phyloP scores from a whole-genome alignment of 192 early-diverging fungal species.

The Podila horticola region DNA sequence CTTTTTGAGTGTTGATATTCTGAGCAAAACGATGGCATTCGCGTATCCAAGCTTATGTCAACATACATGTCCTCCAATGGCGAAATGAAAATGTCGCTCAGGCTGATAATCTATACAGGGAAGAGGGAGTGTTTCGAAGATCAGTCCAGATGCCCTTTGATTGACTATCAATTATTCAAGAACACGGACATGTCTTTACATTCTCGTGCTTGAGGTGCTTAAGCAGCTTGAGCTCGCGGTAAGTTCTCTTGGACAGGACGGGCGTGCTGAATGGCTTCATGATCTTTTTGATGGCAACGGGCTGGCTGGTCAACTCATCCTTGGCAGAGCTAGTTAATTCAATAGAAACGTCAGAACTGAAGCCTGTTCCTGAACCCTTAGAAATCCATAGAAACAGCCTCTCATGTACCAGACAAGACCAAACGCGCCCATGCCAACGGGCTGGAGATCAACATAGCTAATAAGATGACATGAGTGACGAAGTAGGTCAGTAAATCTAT shows the following conservation, averaged over 20 bases:
- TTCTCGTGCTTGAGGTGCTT: conserved; percentile 96
- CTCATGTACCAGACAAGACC: conserved; percentile 90
- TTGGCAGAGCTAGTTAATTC: conserved; percentile 80
- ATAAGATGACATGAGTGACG: not conserved
- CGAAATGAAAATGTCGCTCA: conserved; percentile 94
- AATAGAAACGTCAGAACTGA: not conserved
- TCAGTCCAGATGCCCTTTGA: not conserved
- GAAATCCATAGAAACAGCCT: not conserved
- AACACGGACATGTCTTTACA: conserved; percentile 49
- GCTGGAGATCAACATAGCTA: conserved; percentile 92
- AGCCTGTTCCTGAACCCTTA: not conserved
- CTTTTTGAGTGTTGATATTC: not conserved
- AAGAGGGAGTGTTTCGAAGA: conserved; percentile 3
- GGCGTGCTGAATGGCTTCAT: conserved; percentile 94
- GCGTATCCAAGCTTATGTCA: not conserved
- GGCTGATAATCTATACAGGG: conserved; percentile 79
- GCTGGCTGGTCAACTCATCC: conserved; percentile 83
- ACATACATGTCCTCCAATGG: conserved; percentile 90
- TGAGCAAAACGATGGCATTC: too few relatives aligned
- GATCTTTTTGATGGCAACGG: conserved; percentile 97
- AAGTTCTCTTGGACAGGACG: conserved; percentile 94
- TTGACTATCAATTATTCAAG: not conserved
- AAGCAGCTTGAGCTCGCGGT: conserved; percentile 94
- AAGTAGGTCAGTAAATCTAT: not conserved
- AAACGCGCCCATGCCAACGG: conserved; percentile 98